Conservation (phyloP, 1,284 basidiomycete species). For the Golubevia pallescens region DNA sequence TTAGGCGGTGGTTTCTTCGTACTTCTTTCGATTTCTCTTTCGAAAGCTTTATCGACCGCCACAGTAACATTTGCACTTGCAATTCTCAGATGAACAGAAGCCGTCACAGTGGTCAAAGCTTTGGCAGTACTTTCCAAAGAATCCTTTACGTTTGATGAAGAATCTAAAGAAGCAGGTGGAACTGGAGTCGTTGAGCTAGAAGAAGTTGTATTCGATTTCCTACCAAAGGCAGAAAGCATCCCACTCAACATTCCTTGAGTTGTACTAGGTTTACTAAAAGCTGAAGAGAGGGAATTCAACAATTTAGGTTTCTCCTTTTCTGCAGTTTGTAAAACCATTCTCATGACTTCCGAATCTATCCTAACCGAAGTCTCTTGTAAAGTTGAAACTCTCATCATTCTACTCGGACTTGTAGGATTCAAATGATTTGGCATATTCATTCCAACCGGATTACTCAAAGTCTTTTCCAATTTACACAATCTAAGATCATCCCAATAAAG, state of each 20-base stretch:
- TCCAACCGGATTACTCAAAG: conserved; percentile 70
- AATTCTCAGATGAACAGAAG: conserved; percentile 78
- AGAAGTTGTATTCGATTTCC: conserved; percentile 60
- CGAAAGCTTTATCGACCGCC: conserved; percentile 75
- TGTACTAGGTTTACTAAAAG: conserved; percentile 51
- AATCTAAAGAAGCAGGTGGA: conserved; percentile 6
- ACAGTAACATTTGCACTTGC: conserved; percentile 83
- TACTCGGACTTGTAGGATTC: conserved; percentile 65
- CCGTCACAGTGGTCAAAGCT: conserved; percentile 59
- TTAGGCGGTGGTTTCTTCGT: conserved; percentile 93
- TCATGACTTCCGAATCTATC: conserved; percentile 82
- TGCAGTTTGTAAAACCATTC: conserved; percentile 75
- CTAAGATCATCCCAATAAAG: conserved; percentile 72
- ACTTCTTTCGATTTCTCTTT: conserved; percentile 81
- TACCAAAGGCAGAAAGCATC: conserved; percentile 65
- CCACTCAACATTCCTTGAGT: conserved; percentile 43
- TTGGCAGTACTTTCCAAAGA: conserved; percentile 12
- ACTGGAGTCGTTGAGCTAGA: too few relatives aligned
- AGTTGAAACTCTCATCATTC: conserved; percentile 75
- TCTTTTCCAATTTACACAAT: conserved; percentile 78
- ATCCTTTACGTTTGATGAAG: neutral
- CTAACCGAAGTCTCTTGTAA: conserved; percentile 77
- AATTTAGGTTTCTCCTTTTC: conserved; percentile 72
- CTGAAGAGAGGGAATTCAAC: conserved; percentile 34
- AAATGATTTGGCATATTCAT: conserved; percentile 71